Evolutionary conservation across 1,284 basidiomycete species (phyloP).

Genomic region (Papiliotrema terrestris): DNA sequence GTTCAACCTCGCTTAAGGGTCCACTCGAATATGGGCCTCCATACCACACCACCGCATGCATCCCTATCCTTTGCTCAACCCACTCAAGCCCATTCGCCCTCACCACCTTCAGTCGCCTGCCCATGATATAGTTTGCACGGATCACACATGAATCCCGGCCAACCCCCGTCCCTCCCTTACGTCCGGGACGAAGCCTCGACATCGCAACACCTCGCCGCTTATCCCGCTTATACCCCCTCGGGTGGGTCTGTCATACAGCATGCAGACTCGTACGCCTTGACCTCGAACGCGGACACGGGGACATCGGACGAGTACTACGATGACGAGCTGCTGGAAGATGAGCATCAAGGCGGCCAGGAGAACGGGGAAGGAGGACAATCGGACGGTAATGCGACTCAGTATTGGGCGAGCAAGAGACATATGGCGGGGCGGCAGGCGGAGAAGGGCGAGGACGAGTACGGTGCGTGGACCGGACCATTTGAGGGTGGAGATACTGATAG

Average conservation of each 20-base stretch:
- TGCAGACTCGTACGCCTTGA: background rate
- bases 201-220: conserved; percentile 39
- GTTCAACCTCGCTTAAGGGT: too few relatives aligned
- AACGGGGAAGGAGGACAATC: conserved; percentile 13
- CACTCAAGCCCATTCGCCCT: background rate
- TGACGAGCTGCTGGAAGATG: conserved; percentile 25
- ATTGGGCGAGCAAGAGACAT: conserved; percentile 47
- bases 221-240: conserved; percentile 25
- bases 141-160: background rate
- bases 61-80: too few relatives aligned
- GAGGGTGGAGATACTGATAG: background rate
- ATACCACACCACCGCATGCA: too few relatives aligned
- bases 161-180: conserved; percentile 31
- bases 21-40: too few relatives aligned
- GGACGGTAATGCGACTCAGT: conserved; percentile 38
- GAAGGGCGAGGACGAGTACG: conserved; percentile 34
- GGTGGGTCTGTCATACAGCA: background rate
- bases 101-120: background rate
- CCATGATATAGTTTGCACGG: too few relatives aligned
- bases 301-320: conserved; percentile 6
- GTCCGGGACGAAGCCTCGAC: conserved; percentile 44
- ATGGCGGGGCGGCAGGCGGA: conserved; percentile 33
- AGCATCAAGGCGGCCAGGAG: conserved; percentile 20
- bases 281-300: background rate
- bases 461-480: conserved; percentile 14